Percentiles rank a stretch among this genome's conserved stretches.
Evolutionary conservation across 352 stramenopile genomes (phyloP).

Genomic region (Stramenopiles sp.): DNA sequence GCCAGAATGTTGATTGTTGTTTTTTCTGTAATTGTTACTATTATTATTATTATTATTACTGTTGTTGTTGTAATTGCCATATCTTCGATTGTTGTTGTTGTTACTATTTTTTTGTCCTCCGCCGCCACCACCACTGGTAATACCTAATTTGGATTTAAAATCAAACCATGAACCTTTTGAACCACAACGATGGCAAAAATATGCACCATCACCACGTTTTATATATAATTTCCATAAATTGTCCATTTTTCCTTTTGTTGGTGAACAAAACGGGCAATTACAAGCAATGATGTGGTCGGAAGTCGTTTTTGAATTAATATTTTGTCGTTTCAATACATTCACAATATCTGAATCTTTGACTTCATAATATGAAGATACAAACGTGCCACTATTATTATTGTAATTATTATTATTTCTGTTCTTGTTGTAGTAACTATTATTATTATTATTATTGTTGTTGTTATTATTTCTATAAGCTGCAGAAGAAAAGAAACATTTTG

Average conservation of each 20-base stretch:
- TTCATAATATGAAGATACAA: conserved; percentile 53
- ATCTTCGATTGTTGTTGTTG: conserved; percentile 8
- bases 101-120: no score
- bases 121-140: no score
- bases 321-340: conserved; percentile 45
- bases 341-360: conserved; percentile 37
- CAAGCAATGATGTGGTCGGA: conserved; percentile 49
- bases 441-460: no score
- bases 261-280: conserved; percentile 55
- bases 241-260: conserved; percentile 42
- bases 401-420: no score
- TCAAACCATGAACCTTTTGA: conserved; percentile 57
- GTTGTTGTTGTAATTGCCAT: conserved; percentile 24
- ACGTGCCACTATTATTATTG: conserved; percentile 19
- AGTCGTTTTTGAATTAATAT: conserved; percentile 35
- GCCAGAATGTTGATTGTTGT: conserved; percentile 26
- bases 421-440: no score
- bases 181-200: conserved; percentile 67
- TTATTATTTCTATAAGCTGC: no score
- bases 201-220: conserved; percentile 52
- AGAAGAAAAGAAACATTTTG: no score
- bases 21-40: conserved; percentile 27
- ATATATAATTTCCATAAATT: conserved; percentile 76
- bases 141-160: conserved; percentile 64
- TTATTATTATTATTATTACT: conserved; percentile 14